Evolutionary conservation across 805 yeast species (phyloP), one percentile per base, ranked within the genome.

Genomic region (Wickerhamiella galacta): DNA sequence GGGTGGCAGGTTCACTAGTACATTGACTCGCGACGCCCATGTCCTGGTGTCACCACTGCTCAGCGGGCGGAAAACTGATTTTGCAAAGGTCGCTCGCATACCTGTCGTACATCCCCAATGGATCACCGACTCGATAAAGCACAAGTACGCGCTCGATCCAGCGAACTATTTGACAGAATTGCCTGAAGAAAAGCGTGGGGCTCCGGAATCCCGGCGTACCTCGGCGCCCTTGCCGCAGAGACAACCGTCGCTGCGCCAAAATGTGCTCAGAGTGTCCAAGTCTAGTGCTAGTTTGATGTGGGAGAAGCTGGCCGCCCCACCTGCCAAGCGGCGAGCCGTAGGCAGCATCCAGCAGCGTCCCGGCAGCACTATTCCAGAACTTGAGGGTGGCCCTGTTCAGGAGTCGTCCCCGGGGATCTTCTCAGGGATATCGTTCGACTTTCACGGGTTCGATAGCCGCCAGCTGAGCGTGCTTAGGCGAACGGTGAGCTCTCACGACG

Each of bases 401-500:
- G 20, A 20, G 11, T 5, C 33, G 21, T 20, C 18, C n/a, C n/a
- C 30, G 5, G 35, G 35, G 2, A 30, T 75, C 3, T 69, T 75
- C 38, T 29, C 43, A 10, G 63, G 61, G 1, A 49, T 57, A 33
- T 44, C 47, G 7, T 72, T 76, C 43, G 40, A 54, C 8, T 46
- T 66, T 7, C 46, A 51, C 11, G 69, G 64, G 15, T 74, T 61
- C 39, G 51, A 54, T 6, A 38, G 46, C 1, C 47, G 51, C 6
- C 65, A 71, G 44, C 37, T 41, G 3, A 30, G 45, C 1, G 55
- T 63, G 4, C 51, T 73, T 19, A 36, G 41, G 3, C 56, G 54
- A 20, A 66, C 68, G 0, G 60, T 72, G 1, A 43, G 40, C 32
- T 60, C 68, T 1, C 67, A 68, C 40, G 57, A 53, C 36, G 79